phyloP scores from a whole-genome alignment of 2,329 filamentous ascomycete genomes.

The Pseudogymnoascus sp. region DNA sequence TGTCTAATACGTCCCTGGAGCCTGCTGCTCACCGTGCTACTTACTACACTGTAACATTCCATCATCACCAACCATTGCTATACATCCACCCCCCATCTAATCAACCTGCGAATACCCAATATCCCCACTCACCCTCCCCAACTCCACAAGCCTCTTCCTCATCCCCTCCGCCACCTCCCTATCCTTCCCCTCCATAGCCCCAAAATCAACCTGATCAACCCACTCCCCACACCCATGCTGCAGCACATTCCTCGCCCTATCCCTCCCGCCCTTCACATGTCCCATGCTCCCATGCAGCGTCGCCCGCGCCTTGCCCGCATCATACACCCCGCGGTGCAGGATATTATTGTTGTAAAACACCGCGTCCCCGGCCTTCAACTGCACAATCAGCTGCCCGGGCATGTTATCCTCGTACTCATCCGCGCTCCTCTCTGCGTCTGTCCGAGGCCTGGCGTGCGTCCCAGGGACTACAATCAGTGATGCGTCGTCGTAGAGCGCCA shows the following conservation, averaged over 20 bases:
- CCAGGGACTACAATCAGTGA: slow-evolving; percentile 71
- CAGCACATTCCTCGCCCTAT: slow-evolving; percentile 62
- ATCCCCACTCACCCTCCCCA: slow-evolving; percentile 53
- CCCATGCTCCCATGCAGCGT: slow-evolving; percentile 69
- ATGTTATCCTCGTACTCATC: slow-evolving; percentile 55
- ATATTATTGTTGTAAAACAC: slow-evolving; percentile 92
- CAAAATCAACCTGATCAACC: slow-evolving; percentile 53
- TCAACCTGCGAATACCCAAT: slow-evolving; percentile 55
- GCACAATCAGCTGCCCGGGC: slow-evolving; percentile 57
- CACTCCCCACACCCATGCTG: slow-evolving; percentile 66
- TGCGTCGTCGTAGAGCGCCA: slow-evolving; percentile 68
- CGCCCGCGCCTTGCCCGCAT: slow-evolving; percentile 50
- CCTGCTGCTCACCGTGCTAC: neutral
- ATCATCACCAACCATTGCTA: neutral
- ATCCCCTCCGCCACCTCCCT: slow-evolving; percentile 52
- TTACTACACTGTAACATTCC: neutral
- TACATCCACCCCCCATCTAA: neutral
- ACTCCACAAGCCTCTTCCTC: slow-evolving; percentile 51
- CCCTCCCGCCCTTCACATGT: slow-evolving; percentile 43
- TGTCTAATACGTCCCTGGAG: neutral
- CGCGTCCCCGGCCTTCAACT: slow-evolving; percentile 64
- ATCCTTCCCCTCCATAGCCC: slow-evolving; percentile 35
- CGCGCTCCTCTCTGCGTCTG: slow-evolving; percentile 58
- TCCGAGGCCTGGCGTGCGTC: slow-evolving; percentile 64
- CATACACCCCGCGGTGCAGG: slow-evolving; percentile 63